Conservation (phyloP, 2,329 filamentous ascomycete genomes). For the Chaetomiaceae sp. region DNA sequence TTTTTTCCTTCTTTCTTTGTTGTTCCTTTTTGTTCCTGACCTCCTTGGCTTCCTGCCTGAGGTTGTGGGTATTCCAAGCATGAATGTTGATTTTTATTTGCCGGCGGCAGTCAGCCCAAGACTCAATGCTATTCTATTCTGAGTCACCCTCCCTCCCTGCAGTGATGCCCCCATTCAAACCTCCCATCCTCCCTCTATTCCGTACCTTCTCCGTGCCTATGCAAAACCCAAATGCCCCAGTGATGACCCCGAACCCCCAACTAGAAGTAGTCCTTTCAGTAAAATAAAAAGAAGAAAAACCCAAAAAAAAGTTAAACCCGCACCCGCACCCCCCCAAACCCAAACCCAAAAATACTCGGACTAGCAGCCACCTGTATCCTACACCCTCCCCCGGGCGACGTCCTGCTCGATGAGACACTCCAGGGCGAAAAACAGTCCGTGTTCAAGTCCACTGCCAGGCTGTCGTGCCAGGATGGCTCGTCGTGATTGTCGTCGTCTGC, state of each 20-base stretch:
- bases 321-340: too few species aligned
- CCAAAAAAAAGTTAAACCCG: too few species aligned
- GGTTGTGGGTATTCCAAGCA: too few species aligned
- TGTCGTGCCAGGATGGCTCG: not conserved
- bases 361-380: constrained; percentile 28
- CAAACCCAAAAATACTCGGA: constrained; percentile 25
- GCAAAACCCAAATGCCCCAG: not conserved
- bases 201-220: too few species aligned
- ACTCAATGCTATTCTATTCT: too few species aligned
- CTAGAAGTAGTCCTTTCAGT: too few species aligned
- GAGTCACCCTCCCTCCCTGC: too few species aligned
- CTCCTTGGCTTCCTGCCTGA: not conserved
- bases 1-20: not conserved
- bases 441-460: not conserved
- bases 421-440: not conserved
- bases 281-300: too few species aligned
- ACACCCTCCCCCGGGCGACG: not conserved
- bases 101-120: too few species aligned
- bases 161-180: not conserved
- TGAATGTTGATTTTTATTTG: too few species aligned
- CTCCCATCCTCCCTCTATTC: not conserved
- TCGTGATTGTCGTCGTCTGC: not conserved
- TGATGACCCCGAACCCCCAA: too few species aligned
- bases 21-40: not conserved
- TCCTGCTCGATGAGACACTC: not conserved